Evolutionary conservation across 768 basidiomycete species (phyloP), one percentile per base, ranked within the genome.

Genomic region (Serendipita sp.): DNA sequence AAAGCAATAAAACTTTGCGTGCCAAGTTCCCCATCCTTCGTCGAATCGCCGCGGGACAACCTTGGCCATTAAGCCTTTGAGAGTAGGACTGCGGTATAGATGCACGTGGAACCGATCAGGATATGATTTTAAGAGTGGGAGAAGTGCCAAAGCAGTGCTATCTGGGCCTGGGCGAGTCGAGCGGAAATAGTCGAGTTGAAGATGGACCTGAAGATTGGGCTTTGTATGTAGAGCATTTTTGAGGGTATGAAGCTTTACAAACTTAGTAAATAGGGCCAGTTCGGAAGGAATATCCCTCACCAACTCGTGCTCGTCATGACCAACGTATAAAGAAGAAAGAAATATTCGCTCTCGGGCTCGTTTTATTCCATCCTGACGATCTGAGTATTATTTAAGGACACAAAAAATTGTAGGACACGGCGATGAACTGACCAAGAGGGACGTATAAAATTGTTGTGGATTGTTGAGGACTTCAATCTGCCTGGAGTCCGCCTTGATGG

Each of bases 1-100:
- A 0, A 82, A 86, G 18, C 91, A 92, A 71, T 99, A 99, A 65
- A 93, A 81, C 74, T 99, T 99, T 2, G 91, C 87, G 72, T 98
- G 96, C 94, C 94, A 97, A 1, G 94, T 91, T 0, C 94, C 95
- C 89, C 93, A 98, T 1, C 94, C 96, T 75, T 99, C 96, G 70
- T 99, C 95, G 75, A 91, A 96, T 64, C 96, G 80, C 28, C 89
- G 86, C 4, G 96, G 96, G 4, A 97, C 85, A 34, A 95, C 66
- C 64, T 78, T 81, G 35, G 88, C 82, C 73, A 89, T 78, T 32
- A 89, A 65, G 0, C 89, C 88, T 16, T 83, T 79, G 34, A 97
- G 79, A 63, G 84, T 88, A 0, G 96, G 95, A 70, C 90, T 92
- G 54, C 90, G 83, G 69, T 92, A 99, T 68, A 98, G 79, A 44